A percentile compares a stretch with the other conserved stretches of the same genome.
phyloP scores from a whole-genome alignment of 257 asterid species.

The Datura wrightii region DNA sequence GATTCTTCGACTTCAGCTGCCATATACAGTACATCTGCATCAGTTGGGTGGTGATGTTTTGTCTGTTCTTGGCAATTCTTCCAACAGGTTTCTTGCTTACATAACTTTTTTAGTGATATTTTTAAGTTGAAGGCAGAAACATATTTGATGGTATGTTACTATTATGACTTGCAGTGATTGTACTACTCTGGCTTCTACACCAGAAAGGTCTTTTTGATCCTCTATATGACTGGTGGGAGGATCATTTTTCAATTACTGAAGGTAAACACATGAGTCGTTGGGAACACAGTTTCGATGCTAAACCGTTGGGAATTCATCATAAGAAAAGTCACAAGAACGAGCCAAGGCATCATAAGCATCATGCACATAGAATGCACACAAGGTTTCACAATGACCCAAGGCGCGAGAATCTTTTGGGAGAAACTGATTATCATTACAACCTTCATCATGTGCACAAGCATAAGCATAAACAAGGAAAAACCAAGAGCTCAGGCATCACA shows the following conservation, averaged over 20 bases:
- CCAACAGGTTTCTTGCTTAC: constrained; percentile 69
- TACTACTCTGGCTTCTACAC: constrained; percentile 86
- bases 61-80: constrained; percentile 72
- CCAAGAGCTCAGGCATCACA: constrained; percentile 49
- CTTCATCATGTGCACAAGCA: constrained; percentile 81
- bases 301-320: constrained; percentile 38
- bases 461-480: constrained; percentile 64
- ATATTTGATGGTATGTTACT: constrained; percentile 20
- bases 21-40: constrained; percentile 85
- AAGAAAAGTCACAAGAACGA: constrained; percentile 53
- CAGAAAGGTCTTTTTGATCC: constrained; percentile 88
- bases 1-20: constrained; percentile 89
- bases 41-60: constrained; percentile 82
- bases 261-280: constrained; percentile 31
- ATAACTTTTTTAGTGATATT: background rate
- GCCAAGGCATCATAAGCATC: constrained; percentile 53
- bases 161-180: constrained; percentile 58
- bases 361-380: constrained; percentile 47
- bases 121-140: constrained; percentile 1
- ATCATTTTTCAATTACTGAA: constrained; percentile 61
- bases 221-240: constrained; percentile 96
- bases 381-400: constrained; percentile 42
- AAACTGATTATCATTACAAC: constrained; percentile 58
- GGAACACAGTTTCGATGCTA: constrained; percentile 45
- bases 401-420: constrained; percentile 46